These are phyloP conservation scores for Pythium vanterpoolii DNA, from an alignment of 352 stramenopile genomes.

Conservation along the genomic window DNA sequence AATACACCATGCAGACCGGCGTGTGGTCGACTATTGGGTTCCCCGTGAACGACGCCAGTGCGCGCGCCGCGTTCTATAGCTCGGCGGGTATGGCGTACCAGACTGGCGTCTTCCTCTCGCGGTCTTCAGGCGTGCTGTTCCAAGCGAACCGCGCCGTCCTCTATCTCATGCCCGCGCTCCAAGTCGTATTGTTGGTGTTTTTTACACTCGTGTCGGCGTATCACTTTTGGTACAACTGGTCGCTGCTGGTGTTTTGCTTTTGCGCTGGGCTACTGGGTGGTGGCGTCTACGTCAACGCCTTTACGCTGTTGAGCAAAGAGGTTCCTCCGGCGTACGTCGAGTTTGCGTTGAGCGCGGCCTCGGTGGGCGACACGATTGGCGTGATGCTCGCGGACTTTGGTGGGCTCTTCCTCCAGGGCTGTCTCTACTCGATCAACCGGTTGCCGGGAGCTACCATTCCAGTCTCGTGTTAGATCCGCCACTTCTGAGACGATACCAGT, in stretches of 20 bases:
- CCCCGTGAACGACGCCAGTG: conserved; percentile 64
- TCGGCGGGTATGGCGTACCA: conserved; percentile 91
- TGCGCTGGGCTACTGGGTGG: conserved; percentile 87
- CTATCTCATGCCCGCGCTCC: conserved; percentile 88
- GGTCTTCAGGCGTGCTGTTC: conserved; percentile 86
- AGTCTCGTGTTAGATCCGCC: conserved; percentile 40
- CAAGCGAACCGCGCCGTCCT: conserved; percentile 67
- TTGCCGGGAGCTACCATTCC: conserved; percentile 59
- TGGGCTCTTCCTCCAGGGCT: conserved; percentile 89
- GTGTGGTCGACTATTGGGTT: conserved; percentile 94
- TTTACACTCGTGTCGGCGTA: conserved; percentile 81
- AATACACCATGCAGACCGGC: conserved; percentile 93
- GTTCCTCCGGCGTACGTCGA: conserved; percentile 69
- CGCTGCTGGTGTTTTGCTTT: conserved; percentile 79
- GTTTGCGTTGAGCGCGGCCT: conserved; percentile 85
- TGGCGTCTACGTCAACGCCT: conserved; percentile 91
- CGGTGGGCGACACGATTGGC: conserved; percentile 87
- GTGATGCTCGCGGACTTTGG: conserved; percentile 88
- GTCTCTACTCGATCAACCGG: conserved; percentile 86
- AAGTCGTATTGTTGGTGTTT: conserved; percentile 83
- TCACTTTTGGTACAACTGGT: conserved; percentile 88
- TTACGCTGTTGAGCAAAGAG: conserved; percentile 85
- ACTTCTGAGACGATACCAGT: neutral
- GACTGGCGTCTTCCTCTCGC: conserved; percentile 90
- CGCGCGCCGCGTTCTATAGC: conserved; percentile 88